Evolutionary conservation across 345 rosid genomes (phyloP).

Genomic region (Salix exigua): DNA sequence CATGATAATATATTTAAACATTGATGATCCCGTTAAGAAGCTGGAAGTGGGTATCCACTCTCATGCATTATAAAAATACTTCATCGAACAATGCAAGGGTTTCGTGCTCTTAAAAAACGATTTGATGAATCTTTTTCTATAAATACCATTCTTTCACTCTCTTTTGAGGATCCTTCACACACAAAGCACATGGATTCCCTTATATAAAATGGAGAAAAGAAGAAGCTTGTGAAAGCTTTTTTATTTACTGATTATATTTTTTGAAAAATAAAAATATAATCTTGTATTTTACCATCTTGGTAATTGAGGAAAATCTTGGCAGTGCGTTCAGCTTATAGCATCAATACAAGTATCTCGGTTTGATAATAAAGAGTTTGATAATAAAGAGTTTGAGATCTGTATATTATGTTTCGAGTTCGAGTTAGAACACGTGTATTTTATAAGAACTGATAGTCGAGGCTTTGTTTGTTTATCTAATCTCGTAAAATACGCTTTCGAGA

Average conservation of each 20-base stretch:
- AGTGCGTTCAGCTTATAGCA: constrained; percentile 12
- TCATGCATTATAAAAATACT: background rate
- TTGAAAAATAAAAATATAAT: too few relatives aligned
- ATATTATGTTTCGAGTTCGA: fast-evolving
- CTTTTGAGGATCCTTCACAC: background rate
- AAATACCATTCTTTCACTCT: background rate
- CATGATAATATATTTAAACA: background rate
- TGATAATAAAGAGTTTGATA: too few relatives aligned
- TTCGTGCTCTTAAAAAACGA: constrained; percentile 1
- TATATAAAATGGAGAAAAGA: background rate
- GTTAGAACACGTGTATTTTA: too few relatives aligned
- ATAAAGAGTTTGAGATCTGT: too few relatives aligned
- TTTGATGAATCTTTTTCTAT: background rate
- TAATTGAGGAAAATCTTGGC: constrained; percentile 4
- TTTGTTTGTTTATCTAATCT: too few relatives aligned
- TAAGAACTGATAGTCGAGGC: fast-evolving
- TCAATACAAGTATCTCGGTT: constrained; percentile 3
- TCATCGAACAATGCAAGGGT: constrained; percentile 11
- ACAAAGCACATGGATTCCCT: background rate
- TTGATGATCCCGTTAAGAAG: background rate
- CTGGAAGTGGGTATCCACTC: background rate
- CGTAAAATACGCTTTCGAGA: fast-evolving
- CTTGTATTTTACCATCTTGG: background rate
- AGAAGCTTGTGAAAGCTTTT: too few relatives aligned
- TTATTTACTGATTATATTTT: too few relatives aligned